Evolutionary conservation across 495 filamentous ascomycete genomes (phyloP).

Genomic region (Podospora comata): DNA sequence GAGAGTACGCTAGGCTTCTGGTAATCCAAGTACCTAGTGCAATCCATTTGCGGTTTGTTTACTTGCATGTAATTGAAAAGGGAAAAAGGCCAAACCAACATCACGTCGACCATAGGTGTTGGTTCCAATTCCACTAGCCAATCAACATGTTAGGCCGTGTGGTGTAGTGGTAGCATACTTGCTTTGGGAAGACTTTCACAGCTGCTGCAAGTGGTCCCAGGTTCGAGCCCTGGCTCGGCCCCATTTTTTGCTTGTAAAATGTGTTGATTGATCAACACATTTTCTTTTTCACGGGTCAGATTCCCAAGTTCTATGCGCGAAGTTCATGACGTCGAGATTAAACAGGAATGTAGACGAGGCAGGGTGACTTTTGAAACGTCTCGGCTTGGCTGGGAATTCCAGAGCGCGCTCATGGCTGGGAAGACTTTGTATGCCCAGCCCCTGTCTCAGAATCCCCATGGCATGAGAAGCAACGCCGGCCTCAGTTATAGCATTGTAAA

Average conservation of each 20-base stretch:
- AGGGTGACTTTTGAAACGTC: neutral
- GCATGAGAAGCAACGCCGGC: neutral
- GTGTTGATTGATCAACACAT: no score
- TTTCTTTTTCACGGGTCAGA: no score
- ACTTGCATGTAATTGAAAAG: neutral
- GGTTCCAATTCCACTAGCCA: neutral
- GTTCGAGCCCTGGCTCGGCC: conserved; percentile 28
- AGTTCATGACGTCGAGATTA: no score
- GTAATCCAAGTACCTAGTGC: neutral
- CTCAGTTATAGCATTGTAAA: neutral
- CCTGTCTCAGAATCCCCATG: neutral
- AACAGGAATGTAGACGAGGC: neutral
- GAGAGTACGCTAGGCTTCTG: neutral
- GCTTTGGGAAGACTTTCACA: conserved; percentile 20
- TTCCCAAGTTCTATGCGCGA: no score
- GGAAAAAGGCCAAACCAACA: no score
- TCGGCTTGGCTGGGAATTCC: neutral
- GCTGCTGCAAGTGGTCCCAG: conserved; percentile 29
- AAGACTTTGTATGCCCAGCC: neutral
- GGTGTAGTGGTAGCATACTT: conserved; percentile 33
- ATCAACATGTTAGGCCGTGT: conserved; percentile 14
- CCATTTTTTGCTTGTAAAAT: conserved; percentile 1
- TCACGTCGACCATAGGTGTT: neutral
- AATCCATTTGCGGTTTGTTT: neutral
- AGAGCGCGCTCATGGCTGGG: neutral